Conservation (phyloP, 1,139 yeast genomes). For the Trichomonascaceae sp. region DNA sequence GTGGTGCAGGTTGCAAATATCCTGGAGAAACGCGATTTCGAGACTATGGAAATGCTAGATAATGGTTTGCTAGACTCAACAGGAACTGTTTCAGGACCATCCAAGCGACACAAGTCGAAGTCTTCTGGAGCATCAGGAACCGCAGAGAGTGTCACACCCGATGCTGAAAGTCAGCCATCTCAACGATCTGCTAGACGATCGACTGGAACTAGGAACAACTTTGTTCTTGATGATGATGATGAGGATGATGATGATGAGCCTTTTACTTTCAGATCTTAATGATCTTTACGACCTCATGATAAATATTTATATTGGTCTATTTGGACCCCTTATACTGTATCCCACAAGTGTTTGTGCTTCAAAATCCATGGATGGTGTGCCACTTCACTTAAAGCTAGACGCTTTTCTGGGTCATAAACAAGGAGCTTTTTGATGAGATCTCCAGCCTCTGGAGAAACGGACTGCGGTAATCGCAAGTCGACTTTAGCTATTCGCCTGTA, state of each 20-base stretch:
- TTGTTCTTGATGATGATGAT: constrained; percentile 11
- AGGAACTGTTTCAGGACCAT: neutral
- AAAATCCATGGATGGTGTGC: constrained; percentile 77
- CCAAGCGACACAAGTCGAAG: neutral
- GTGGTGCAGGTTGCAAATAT: neutral
- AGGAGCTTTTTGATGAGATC: constrained; percentile 61
- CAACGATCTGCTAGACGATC: neutral
- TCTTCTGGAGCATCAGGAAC: neutral
- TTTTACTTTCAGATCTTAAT: constrained; percentile 12
- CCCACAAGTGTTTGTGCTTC: constrained; percentile 53
- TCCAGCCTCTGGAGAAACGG: constrained; percentile 65
- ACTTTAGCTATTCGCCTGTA: constrained; percentile 72
- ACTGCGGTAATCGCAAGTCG: constrained; percentile 67
- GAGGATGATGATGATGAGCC: constrained; percentile 17
- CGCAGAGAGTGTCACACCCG: neutral
- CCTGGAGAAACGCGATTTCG: constrained; percentile 1
- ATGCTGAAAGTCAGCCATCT: neutral
- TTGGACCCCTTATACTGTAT: constrained; percentile 12
- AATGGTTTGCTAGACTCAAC: neutral
- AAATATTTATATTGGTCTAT: neutral
- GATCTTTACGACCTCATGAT: neutral
- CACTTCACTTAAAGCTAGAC: constrained; percentile 58
- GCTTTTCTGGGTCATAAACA: constrained; percentile 59
- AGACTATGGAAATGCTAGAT: constrained; percentile 7
- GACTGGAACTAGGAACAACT: neutral